These are phyloP conservation scores for Russula olivacea DNA, from an alignment of 768 basidiomycete species.

Conservation along the genomic window DNA sequence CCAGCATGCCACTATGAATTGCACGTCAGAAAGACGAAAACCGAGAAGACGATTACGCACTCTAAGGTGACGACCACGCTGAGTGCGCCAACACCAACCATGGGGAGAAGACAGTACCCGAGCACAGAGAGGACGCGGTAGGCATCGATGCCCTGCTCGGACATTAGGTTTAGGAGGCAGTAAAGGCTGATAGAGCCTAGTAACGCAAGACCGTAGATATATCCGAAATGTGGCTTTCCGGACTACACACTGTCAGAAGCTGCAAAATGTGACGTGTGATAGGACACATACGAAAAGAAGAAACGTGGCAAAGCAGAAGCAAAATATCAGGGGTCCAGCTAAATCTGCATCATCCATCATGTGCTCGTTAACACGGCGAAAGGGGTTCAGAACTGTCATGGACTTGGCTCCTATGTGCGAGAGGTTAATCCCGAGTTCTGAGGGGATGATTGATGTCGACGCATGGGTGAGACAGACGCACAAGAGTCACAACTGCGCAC, in stretches of 20 bases:
- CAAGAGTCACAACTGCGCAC: constrained; percentile 23
- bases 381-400: constrained; percentile 90
- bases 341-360: constrained; percentile 99
- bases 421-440: constrained; percentile 98
- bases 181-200: constrained; percentile 91
- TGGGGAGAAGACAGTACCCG: constrained; percentile 93
- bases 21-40: constrained; percentile 18
- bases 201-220: constrained; percentile 97
- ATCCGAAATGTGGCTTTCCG: constrained; percentile 97
- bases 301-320: constrained; percentile 90
- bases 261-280: background rate
- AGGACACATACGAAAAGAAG: constrained; percentile 73
- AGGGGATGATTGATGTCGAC: background rate
- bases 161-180: constrained; percentile 94
- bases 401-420: constrained; percentile 92
- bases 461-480: background rate
- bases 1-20: constrained; percentile 61
- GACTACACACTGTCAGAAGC: constrained; percentile 48
- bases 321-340: constrained; percentile 92
- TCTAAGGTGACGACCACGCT: constrained; percentile 85
- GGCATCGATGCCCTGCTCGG: constrained; percentile 88
- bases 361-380: constrained; percentile 72
- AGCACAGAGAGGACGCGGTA: constrained; percentile 93
- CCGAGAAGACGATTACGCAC: constrained; percentile 44
- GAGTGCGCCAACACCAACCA: constrained; percentile 89